Base-by-base conservation (phyloP, 176 grass and related monocot species). In the Bothriochloa decipiens region DNA sequence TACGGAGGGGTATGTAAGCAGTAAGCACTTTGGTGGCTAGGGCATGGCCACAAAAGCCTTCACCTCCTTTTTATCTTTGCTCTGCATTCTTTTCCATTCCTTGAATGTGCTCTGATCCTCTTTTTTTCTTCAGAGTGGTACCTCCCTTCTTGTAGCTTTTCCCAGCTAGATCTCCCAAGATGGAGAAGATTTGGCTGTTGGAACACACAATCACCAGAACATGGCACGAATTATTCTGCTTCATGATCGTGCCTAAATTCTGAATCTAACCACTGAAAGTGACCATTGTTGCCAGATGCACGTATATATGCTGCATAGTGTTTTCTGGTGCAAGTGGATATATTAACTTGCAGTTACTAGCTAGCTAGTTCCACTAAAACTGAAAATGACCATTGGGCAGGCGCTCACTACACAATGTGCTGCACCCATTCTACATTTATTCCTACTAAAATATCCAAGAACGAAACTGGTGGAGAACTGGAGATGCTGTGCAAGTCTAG, bases 321-420 rank as follows among this genome's bases (percentile, higher is more conserved):
- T 72, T 15, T 47, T 23, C 46, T 28, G 42, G 16, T 9, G 8
- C 46, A 74, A 74, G 72, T 74, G 72, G 73, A 45, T 15, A 45
- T 15, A 45, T 37, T 37, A 58, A 76, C 18, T 57, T 58, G 74
- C 57, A 61, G 57, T 61, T 61, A 61, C 16, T 75, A 55, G 32
- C 16, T 75, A 55, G 32, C 73, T 75, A 55, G 20, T 75, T 7
- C 47, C 8, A 32, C 74, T 66, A 55, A 79, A 63, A 72, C 74
- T 66, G 74, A 83, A 70, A 72, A 61, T 15, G 74, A 28, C 64
- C 27, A 82, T n/a, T 68, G 70, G 8, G 61, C 32, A 18, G 61
- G 20, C 47, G 47, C 49, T 61, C 71, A 45, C 70, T 68, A 32
- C 58, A 81, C 17, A 76, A 82, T 58, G 78, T 68, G 72, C 52